These are phyloP conservation scores for Podaxis sp. DNA, from an alignment of 768 basidiomycete genomes.

Conservation along the genomic window DNA sequence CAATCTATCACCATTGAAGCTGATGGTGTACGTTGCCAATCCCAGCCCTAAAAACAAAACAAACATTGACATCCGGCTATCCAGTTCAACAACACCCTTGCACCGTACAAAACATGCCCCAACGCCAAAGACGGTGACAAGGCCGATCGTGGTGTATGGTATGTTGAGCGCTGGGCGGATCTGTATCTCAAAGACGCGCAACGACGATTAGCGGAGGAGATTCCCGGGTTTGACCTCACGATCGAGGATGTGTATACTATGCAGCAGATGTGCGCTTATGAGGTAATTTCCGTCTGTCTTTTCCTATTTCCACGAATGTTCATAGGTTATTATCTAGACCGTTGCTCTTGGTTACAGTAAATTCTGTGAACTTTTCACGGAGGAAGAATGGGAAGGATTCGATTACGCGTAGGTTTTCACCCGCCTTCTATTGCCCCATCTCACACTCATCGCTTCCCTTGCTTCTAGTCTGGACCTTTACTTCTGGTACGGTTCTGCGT, in stretches of 20 bases:
- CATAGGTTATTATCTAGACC: slow-evolving; percentile 45
- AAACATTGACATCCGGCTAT: slow-evolving; percentile 14
- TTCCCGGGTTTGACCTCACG: slow-evolving; percentile 61
- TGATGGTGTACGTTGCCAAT: slow-evolving; percentile 39
- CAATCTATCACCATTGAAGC: slow-evolving; percentile 76
- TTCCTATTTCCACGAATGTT: background rate
- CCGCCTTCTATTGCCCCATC: background rate
- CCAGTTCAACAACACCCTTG: slow-evolving; percentile 81
- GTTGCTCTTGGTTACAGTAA: slow-evolving; percentile 89
- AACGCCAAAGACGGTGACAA: slow-evolving; percentile 53
- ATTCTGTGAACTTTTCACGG: slow-evolving; percentile 88
- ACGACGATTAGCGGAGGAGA: slow-evolving; percentile 52
- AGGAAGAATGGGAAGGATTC: slow-evolving; percentile 93
- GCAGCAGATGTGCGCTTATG: slow-evolving; percentile 85
- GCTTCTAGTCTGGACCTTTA: slow-evolving; percentile 54
- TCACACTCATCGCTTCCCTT: background rate
- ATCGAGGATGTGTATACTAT: slow-evolving; percentile 72
- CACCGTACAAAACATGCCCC: slow-evolving; percentile 80
- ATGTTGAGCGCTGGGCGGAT: slow-evolving; percentile 61
- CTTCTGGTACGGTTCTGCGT: slow-evolving; percentile 80
- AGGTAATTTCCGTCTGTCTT: slow-evolving; percentile 40
- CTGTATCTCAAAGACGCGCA: slow-evolving; percentile 71
- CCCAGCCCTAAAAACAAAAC: background rate
- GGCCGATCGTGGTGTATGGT: slow-evolving; percentile 54
- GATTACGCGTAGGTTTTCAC: slow-evolving; percentile 65